These are phyloP conservation scores for Heterobasidion parviporum DNA, from an alignment of 1,284 basidiomycete species.

Conservation along the genomic window DNA sequence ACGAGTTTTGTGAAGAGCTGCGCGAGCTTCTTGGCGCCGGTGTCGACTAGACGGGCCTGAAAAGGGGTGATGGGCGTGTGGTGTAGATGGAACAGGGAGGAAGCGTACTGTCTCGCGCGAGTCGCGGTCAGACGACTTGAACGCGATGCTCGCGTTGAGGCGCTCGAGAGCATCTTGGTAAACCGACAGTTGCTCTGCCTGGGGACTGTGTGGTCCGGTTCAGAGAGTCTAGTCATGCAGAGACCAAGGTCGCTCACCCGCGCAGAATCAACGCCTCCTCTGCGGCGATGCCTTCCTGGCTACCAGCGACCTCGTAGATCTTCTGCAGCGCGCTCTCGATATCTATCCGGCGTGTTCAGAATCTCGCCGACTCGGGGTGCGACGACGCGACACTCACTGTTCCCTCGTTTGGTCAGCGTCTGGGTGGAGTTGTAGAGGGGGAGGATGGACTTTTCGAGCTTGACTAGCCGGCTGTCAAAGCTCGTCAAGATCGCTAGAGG, in stretches of 20 bases:
- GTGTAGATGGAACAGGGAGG: neutral
- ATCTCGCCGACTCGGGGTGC: neutral
- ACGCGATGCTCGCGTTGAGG: conserved; percentile 71
- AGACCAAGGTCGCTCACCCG: conserved; percentile 39
- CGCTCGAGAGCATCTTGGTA: conserved; percentile 69
- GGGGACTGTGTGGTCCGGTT: conserved; percentile 39
- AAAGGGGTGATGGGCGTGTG: neutral
- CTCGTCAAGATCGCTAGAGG: conserved; percentile 63
- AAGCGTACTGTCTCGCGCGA: conserved; percentile 47
- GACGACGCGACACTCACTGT: conserved; percentile 37
- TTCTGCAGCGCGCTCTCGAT: conserved; percentile 69
- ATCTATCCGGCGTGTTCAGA: conserved; percentile 32
- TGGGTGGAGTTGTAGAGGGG: conserved; percentile 71
- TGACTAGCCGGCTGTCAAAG: conserved; percentile 69
- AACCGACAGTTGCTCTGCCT: conserved; percentile 48
- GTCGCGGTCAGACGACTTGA: conserved; percentile 55
- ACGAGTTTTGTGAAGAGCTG: conserved; percentile 75
- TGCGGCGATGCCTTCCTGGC: conserved; percentile 65
- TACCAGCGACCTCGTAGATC: conserved; percentile 70
- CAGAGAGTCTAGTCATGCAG: neutral
- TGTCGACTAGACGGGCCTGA: conserved; percentile 70
- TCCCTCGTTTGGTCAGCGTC: conserved; percentile 58
- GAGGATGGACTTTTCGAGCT: conserved; percentile 73
- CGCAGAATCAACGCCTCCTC: conserved; percentile 71
- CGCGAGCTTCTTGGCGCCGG: conserved; percentile 70